Conservation (phyloP, 345 rosid species). For the Stellera chamaejasme region DNA sequence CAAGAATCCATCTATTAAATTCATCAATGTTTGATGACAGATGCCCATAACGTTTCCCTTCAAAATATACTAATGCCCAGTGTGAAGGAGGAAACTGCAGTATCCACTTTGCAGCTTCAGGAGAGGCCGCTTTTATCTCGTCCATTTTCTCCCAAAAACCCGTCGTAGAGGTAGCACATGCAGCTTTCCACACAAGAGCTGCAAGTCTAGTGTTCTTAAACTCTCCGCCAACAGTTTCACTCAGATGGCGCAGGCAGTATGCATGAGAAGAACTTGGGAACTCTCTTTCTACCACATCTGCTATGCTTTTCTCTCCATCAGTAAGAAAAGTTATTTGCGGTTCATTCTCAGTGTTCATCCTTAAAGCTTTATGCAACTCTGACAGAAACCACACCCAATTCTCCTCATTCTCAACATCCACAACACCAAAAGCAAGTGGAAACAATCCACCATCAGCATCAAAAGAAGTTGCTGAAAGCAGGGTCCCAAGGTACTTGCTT, state of each 20-base stretch:
- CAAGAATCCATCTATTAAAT: slow-evolving; percentile 40
- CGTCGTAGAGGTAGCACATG: slow-evolving; percentile 31
- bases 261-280: slow-evolving; percentile 34
- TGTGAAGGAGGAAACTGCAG: slow-evolving; percentile 33
- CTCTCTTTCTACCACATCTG: slow-evolving; percentile 29
- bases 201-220: slow-evolving; percentile 45
- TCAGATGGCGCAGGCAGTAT: slow-evolving; percentile 32
- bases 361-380: slow-evolving; percentile 43
- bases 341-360: slow-evolving; percentile 25
- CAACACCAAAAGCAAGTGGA: slow-evolving; percentile 52
- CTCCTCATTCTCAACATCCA: slow-evolving; percentile 40
- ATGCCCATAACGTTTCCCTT: slow-evolving; percentile 38
- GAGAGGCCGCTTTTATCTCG: slow-evolving; percentile 36
- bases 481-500: slow-evolving; percentile 49
- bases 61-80: slow-evolving; percentile 43
- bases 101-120: slow-evolving; percentile 42
- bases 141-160: slow-evolving; percentile 40
- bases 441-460: slow-evolving; percentile 50
- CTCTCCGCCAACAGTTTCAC: slow-evolving; percentile 38
- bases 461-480: slow-evolving; percentile 44
- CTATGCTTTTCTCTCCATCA: slow-evolving; percentile 28
- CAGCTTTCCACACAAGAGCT: slow-evolving; percentile 53
- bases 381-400: slow-evolving; percentile 52
- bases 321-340: slow-evolving; percentile 33
- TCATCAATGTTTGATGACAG: slow-evolving; percentile 42